A percentile compares a stretch with the other conserved stretches of the same genome.
phyloP scores from a whole-genome alignment of 23 red algal species.

The Gracilaria domingensis region DNA sequence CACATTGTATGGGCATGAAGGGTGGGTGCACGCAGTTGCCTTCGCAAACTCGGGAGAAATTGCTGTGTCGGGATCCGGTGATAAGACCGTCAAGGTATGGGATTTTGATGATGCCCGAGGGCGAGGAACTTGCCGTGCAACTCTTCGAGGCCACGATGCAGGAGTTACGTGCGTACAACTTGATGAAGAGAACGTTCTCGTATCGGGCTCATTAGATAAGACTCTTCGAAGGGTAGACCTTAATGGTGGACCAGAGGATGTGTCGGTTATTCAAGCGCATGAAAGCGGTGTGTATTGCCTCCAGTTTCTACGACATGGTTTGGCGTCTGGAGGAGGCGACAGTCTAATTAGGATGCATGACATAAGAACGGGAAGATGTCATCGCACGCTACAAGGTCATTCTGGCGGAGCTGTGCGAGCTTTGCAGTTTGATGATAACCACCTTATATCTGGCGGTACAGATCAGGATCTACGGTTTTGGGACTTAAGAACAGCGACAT shows the following conservation, averaged over 20 bases:
- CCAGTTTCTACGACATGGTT: slow-evolving; percentile 85
- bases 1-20: slow-evolving; percentile 88
- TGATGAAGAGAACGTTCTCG: slow-evolving; percentile 77
- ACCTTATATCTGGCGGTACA: slow-evolving; percentile 65
- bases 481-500: slow-evolving; percentile 64
- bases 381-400: slow-evolving; percentile 77
- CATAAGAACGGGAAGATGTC: slow-evolving; percentile 84
- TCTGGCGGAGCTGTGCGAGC: slow-evolving; percentile 72
- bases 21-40: slow-evolving; percentile 87
- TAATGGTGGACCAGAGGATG: slow-evolving; percentile 30
- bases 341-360: slow-evolving; percentile 85
- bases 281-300: slow-evolving; percentile 76
- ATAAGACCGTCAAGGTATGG: slow-evolving; percentile 85
- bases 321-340: slow-evolving; percentile 81
- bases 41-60: slow-evolving; percentile 60
- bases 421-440: slow-evolving; percentile 71
- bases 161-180: slow-evolving; percentile 83
- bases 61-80: slow-evolving; percentile 81
- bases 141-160: slow-evolving; percentile 69
- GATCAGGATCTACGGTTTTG: slow-evolving; percentile 78
- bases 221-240: slow-evolving; percentile 73
- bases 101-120: slow-evolving; percentile 76
- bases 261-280: slow-evolving; percentile 73
- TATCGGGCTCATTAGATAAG: slow-evolving; percentile 76
- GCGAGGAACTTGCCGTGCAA: slow-evolving; percentile 55